A percentile compares a stretch with the other conserved stretches of the same genome.
Conservation (phyloP, 2,329 filamentous ascomycete genomes). For the Bimuria novae-zelandiae region DNA sequence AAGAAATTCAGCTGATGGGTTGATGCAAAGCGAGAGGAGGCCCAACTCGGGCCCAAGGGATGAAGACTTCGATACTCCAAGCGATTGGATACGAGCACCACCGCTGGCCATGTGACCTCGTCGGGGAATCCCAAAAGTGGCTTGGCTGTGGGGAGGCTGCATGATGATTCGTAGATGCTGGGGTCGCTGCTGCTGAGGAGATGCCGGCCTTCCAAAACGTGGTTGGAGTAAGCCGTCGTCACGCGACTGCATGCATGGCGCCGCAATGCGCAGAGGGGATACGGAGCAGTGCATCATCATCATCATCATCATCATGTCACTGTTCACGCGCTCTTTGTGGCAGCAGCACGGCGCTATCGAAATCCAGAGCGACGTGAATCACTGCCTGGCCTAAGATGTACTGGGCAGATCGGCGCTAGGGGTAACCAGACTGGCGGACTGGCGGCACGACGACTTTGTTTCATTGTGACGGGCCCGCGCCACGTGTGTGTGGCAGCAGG, state of each 20-base stretch:
- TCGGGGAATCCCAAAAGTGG: constrained; percentile 8
- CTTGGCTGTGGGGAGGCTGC: constrained; percentile 15
- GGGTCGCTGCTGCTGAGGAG: constrained; percentile 20
- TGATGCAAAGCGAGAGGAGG: too few relatives aligned
- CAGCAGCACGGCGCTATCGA: too few relatives aligned
- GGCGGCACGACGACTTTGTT: constrained; percentile 36
- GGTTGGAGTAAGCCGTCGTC: constrained; percentile 24
- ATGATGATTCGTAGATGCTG: constrained; percentile 32
- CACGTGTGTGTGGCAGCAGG: constrained; percentile 30
- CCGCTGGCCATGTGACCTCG: constrained; percentile 36
- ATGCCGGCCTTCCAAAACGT: constrained; percentile 35
- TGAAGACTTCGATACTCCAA: constrained; percentile 9
- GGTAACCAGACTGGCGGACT: constrained; percentile 29
- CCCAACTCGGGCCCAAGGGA: background rate
- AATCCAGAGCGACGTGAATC: background rate
- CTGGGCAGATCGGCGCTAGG: constrained; percentile 25
- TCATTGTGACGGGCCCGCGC: constrained; percentile 28
- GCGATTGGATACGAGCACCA: too few relatives aligned
- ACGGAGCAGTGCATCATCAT: constrained; percentile 9
- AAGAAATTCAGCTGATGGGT: constrained; percentile 1
- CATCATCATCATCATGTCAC: too few relatives aligned
- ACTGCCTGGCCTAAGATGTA: background rate
- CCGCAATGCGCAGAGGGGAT: constrained; percentile 15
- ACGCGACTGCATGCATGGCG: constrained; percentile 34
- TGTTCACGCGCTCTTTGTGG: background rate